Evolutionary conservation across 2,329 filamentous ascomycete species (phyloP).

Genomic region (Fusarium cicatricum): DNA sequence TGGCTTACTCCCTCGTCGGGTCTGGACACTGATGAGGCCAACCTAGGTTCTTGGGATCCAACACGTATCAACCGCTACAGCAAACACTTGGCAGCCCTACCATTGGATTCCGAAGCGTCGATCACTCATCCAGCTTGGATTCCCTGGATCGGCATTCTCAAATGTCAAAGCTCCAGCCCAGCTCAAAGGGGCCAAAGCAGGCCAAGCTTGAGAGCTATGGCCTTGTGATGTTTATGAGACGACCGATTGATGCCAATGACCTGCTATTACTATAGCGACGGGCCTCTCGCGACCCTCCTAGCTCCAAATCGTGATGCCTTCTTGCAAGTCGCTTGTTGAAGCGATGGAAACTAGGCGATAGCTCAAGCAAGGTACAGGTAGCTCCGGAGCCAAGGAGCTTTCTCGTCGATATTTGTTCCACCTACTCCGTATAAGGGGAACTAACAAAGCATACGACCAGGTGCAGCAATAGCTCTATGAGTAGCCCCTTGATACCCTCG

Average conservation of each 20-base stretch:
- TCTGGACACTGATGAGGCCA: constrained; percentile 28
- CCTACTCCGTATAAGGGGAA: constrained; percentile 12
- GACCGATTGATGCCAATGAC: constrained; percentile 28
- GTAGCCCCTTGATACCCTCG: constrained; percentile 16
- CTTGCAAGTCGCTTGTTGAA: constrained; percentile 30
- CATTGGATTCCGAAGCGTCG: constrained; percentile 26
- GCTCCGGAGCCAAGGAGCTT: constrained; percentile 19
- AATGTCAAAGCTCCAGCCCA: constrained; percentile 23
- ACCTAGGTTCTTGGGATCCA: constrained; percentile 3
- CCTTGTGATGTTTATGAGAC: constrained; percentile 22
- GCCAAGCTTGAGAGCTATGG: constrained; percentile 28
- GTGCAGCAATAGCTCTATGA: constrained; percentile 30
- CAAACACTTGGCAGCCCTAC: background rate
- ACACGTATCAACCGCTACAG: constrained; percentile 4
- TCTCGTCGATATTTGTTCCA: constrained; percentile 6
- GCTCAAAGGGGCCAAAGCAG: constrained; percentile 8
- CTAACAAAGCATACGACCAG: constrained; percentile 18
- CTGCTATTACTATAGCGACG: constrained; percentile 30
- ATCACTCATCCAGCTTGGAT: constrained; percentile 28
- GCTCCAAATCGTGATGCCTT: constrained; percentile 15
- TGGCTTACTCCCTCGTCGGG: constrained; percentile 6
- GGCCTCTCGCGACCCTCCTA: constrained; percentile 27
- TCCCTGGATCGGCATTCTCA: constrained; percentile 23
- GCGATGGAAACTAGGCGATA: constrained; percentile 19
- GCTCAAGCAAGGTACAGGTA: constrained; percentile 24